Conservation (phyloP, 2,329 filamentous ascomycete genomes). For the Thermoascus crustaceus region DNA sequence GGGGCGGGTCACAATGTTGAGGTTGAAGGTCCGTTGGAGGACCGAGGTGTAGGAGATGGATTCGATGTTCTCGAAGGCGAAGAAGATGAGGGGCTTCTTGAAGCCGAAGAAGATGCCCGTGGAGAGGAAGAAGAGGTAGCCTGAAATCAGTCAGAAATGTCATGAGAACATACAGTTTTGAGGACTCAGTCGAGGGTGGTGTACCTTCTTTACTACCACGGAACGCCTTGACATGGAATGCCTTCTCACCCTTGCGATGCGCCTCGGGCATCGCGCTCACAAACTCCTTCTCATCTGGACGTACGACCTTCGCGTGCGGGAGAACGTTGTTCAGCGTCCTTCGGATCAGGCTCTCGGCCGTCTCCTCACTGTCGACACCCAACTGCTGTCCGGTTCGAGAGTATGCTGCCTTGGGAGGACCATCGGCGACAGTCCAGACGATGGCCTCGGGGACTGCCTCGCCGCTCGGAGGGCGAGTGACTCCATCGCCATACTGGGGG, state of each 20-base stretch:
- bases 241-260: constrained; percentile 55
- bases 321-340: constrained; percentile 44
- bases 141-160: constrained; percentile 24
- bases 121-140: constrained; percentile 55
- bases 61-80: constrained; percentile 51
- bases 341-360: constrained; percentile 36
- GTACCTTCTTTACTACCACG: constrained; percentile 57
- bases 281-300: constrained; percentile 51
- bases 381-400: constrained; percentile 36
- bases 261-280: constrained; percentile 52
- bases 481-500: constrained; percentile 44
- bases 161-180: not conserved
- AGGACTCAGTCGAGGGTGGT: not conserved
- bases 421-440: constrained; percentile 53
- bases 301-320: constrained; percentile 39
- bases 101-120: constrained; percentile 57
- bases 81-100: constrained; percentile 58
- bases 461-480: constrained; percentile 38
- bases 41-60: constrained; percentile 57
- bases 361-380: constrained; percentile 38
- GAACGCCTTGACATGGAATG: constrained; percentile 57
- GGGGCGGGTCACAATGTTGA: constrained; percentile 45
- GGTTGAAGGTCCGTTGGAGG: constrained; percentile 58
- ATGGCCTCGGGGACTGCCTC: constrained; percentile 44
- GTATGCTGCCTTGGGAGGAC: constrained; percentile 39